Conservation (phyloP, 441 rosid species). For the Erodium moschatum region DNA sequence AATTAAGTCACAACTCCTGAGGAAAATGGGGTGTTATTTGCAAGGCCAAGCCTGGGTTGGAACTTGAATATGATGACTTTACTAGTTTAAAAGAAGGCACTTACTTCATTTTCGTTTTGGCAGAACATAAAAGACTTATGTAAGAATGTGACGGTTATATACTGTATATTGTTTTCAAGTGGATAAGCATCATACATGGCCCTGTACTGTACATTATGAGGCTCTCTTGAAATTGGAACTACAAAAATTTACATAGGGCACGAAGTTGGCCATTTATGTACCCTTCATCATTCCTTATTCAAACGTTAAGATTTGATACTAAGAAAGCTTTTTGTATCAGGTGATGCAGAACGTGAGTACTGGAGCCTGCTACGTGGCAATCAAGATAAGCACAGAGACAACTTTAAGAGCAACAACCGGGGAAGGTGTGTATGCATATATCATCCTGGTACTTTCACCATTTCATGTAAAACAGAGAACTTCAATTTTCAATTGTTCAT, state of each 20-base stretch:
- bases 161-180: too few relatives aligned
- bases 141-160: too few relatives aligned
- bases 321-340: slow-evolving; percentile 24
- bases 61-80: too few relatives aligned
- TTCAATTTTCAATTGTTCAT: neutral
- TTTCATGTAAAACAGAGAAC: too few relatives aligned
- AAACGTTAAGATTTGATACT: neutral
- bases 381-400: slow-evolving; percentile 40
- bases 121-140: neutral
- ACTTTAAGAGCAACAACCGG: slow-evolving; percentile 23
- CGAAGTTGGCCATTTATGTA: too few relatives aligned
- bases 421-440: slow-evolving; percentile 46
- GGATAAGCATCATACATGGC: too few relatives aligned
- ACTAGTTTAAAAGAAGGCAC: neutral
- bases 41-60: too few relatives aligned
- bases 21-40: too few relatives aligned
- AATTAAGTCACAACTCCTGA: too few relatives aligned
- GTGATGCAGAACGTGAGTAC: slow-evolving; percentile 65
- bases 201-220: too few relatives aligned
- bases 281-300: neutral
- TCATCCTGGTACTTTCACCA: neutral
- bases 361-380: slow-evolving; percentile 51
- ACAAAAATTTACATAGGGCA: too few relatives aligned
- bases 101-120: neutral
- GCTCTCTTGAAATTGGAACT: too few relatives aligned